Base-by-base conservation (phyloP, 495 filamentous ascomycete genomes). In the Cryomyces minteri region DNA sequence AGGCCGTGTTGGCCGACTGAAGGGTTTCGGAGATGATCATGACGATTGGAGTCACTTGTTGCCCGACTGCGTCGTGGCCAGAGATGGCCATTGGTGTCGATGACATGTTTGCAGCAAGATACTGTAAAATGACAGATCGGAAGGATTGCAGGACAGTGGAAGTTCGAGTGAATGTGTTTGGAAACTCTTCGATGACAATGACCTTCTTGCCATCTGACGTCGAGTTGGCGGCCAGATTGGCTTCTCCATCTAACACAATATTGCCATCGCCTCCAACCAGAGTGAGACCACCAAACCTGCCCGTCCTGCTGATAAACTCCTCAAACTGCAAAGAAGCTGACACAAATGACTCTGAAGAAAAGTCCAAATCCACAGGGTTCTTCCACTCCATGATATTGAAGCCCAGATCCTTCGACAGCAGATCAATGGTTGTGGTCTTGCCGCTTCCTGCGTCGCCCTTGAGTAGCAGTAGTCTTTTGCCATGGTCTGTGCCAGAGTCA, bases 161-260 rank as follows among this genome's bases (percentile, higher is more conserved):
- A 0, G 72, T 77, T 38, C 74, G 71, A 25, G 72, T 71, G 48
- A 87, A 78, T 0, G 82, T 80, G 51, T 82, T 86, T 0, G 92
- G 92, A 57, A 94, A 95, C 57, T 99, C 92, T 67, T 99, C 92
- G 42, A 99, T 70, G 7, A 96, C 60, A 39, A 95, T 80, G 32
- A 94, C 58, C 43, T 74, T 73, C 50, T 58, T 65, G 45, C 48
- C 60, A 29, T 41, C 49, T 41, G 52, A 29, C 54, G 53, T 45
- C 14, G 51, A 64, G 65, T 49, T 54, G 62, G 11, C 52, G 9
- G 18, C 31, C 31, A 8, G n/a, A 25, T 31, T 6, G 4, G 31
- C 4, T 9, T 5, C 37, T 36, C 7, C 18, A 44, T 40, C 28
- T 25, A 25, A 25, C 18, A 25, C 18, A 31, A n/a, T 14, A 6